These are phyloP conservation scores for Fusarium aywerte DNA, from an alignment of 2,329 filamentous ascomycete genomes.

Conservation along the genomic window DNA sequence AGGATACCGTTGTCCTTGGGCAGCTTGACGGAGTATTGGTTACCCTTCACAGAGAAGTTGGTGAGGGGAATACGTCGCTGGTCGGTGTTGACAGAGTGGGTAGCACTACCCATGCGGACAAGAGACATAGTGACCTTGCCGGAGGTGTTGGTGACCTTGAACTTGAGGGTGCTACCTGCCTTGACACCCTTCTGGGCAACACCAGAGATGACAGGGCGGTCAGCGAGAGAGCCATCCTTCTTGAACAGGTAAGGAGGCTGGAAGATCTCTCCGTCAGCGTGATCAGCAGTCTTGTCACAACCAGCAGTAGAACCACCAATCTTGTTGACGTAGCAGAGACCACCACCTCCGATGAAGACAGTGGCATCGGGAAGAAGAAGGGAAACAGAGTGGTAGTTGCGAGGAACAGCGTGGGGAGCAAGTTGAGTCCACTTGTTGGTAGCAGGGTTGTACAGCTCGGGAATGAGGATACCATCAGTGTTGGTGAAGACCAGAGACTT, in stretches of 20 bases:
- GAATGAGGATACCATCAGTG: constrained; percentile 52
- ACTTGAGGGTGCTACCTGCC: constrained; percentile 38
- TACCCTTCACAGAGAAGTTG: constrained; percentile 39
- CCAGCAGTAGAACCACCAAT: constrained; percentile 43
- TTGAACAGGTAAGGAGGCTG: constrained; percentile 66
- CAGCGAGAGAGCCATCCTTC: constrained; percentile 52
- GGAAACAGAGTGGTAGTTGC: constrained; percentile 62
- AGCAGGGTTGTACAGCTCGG: constrained; percentile 60
- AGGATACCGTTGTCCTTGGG: constrained; percentile 61
- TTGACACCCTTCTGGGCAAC: constrained; percentile 22
- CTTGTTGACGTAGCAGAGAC: constrained; percentile 57
- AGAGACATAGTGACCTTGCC: constrained; percentile 53
- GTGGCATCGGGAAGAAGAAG: constrained; percentile 62
- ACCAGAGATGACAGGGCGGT: constrained; percentile 42
- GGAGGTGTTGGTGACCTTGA: constrained; percentile 36
- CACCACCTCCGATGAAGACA: constrained; percentile 63
- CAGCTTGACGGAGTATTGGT: constrained; percentile 53
- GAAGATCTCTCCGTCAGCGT: constrained; percentile 66
- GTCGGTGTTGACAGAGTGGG: constrained; percentile 68
- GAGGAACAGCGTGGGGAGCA: constrained; percentile 53
- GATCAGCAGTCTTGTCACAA: constrained; percentile 55
- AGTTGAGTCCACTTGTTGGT: constrained; percentile 54
- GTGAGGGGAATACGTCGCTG: constrained; percentile 63
- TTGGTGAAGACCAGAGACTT: constrained; percentile 59
- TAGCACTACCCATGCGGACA: constrained; percentile 61